phyloP scores from a whole-genome alignment of 441 rosid species.

The Euphorbia celastroides region DNA sequence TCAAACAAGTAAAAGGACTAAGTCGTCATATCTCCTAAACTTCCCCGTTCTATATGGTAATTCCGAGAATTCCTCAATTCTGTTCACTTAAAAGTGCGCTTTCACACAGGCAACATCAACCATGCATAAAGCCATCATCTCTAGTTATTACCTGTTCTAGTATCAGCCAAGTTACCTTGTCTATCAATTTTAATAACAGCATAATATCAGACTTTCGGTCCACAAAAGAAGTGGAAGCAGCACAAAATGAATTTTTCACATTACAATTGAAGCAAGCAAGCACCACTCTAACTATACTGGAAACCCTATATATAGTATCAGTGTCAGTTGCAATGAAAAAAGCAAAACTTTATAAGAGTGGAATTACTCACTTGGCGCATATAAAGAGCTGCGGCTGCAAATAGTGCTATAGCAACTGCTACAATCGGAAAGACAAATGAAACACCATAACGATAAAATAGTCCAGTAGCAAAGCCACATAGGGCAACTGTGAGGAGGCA shows the following conservation, averaged over 20 bases:
- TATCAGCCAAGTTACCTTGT: not conserved
- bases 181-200: not conserved
- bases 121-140: not conserved
- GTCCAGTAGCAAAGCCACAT: conserved; percentile 74
- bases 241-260: not conserved
- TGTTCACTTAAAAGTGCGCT: not conserved
- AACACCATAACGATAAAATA: conserved; percentile 53
- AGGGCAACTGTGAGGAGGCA: conserved; percentile 65
- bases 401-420: conserved; percentile 43
- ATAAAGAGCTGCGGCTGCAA: conserved; percentile 54
- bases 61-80: not conserved
- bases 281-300: not conserved
- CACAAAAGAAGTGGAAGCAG: not conserved
- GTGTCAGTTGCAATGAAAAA: not conserved
- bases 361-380: conserved; percentile 54
- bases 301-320: not conserved
- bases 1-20: not conserved
- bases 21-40: not conserved
- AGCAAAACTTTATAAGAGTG: not conserved
- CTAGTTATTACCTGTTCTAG: not conserved
- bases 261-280: not conserved
- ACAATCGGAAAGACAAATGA: conserved; percentile 43
- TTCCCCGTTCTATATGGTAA: not conserved
- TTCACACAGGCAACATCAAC: not conserved
- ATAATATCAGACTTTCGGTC: not conserved